Conservation (phyloP, 768 basidiomycete genomes). For the Pholiota conissans region DNA sequence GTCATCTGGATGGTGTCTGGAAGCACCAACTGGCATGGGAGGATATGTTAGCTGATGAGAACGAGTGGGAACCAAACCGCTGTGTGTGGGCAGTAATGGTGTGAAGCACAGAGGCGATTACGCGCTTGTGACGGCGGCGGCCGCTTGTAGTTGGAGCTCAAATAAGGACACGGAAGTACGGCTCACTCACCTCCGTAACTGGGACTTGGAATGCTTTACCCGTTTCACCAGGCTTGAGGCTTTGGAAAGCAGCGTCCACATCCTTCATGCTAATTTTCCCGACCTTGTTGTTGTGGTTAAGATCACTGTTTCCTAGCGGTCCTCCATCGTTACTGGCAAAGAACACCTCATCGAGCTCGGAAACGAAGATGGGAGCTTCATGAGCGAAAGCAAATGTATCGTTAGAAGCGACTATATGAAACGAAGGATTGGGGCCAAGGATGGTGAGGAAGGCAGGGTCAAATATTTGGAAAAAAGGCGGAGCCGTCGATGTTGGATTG, state of each 20-base stretch:
- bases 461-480: constrained; percentile 60
- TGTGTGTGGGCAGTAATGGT: neutral
- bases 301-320: constrained; percentile 58
- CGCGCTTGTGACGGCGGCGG: neutral
- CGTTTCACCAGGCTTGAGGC: constrained; percentile 25
- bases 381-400: constrained; percentile 72
- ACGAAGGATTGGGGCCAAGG: constrained; percentile 55
- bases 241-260: constrained; percentile 45
- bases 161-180: neutral
- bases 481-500: constrained; percentile 41
- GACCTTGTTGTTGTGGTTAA: constrained; percentile 63
- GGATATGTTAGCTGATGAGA: constrained; percentile 1
- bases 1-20: constrained; percentile 66
- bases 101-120: neutral
- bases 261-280: constrained; percentile 62
- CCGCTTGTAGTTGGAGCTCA: neutral
- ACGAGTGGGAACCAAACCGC: no score
- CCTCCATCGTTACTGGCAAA: constrained; percentile 75
- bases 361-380: constrained; percentile 71
- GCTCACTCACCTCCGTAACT: constrained; percentile 42
- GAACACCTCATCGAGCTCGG: constrained; percentile 70
- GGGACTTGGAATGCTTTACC: constrained; percentile 44
- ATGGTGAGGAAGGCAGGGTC: constrained; percentile 54
- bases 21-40: constrained; percentile 49
- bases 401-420: constrained; percentile 60